Evolutionary conservation across 257 asterid species (phyloP).

Genomic region (Cinchona pubescens): DNA sequence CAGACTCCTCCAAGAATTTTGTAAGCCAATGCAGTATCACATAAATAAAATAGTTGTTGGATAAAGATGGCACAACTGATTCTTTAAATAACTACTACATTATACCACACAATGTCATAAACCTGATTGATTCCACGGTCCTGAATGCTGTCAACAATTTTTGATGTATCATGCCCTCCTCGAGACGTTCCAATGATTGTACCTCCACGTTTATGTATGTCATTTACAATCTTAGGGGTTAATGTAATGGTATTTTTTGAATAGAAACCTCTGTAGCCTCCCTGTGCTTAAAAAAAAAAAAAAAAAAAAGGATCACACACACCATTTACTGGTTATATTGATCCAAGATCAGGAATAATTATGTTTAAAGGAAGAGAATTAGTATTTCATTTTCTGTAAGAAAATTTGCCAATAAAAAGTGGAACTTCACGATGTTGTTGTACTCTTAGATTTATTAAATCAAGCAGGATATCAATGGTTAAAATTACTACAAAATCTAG

Average conservation of each 20-base stretch:
- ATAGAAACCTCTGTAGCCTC: conserved; percentile 95
- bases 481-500: neutral
- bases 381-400: neutral
- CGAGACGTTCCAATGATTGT: conserved; percentile 92
- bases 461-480: neutral
- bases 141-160: conserved; percentile 95
- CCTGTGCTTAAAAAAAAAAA: no score
- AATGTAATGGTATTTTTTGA: conserved; percentile 66
- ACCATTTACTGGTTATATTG: conserved; percentile 17
- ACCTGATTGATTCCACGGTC: conserved; percentile 98
- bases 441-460: neutral
- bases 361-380: neutral
- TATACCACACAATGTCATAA: conserved; percentile 23
- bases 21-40: conserved; percentile 19
- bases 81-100: neutral
- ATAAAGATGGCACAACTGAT: neutral
- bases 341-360: neutral
- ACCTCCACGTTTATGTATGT: conserved; percentile 97
- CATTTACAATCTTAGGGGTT: conserved; percentile 82
- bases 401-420: neutral
- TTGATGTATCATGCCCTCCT: conserved; percentile 92
- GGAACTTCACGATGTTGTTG: neutral
- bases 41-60: neutral
- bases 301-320: conserved; percentile 22
- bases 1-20: conserved; percentile 29